phyloP scores from a whole-genome alignment of 805 yeast species.

The Henningerozyma blattae region DNA sequence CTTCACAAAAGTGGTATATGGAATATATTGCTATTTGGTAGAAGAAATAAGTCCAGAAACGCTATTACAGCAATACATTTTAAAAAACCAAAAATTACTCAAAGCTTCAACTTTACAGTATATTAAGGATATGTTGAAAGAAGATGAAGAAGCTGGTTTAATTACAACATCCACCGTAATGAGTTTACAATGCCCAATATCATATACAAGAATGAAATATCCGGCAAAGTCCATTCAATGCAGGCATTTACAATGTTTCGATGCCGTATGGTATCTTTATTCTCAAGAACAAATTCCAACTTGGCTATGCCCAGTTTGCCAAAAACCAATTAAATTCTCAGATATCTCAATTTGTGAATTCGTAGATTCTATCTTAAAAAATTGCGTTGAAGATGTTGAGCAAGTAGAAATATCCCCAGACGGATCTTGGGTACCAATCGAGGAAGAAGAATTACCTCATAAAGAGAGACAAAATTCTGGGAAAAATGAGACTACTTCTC shows the following conservation, averaged over 20 bases:
- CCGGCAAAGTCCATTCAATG: constrained; percentile 69
- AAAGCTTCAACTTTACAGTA: constrained; percentile 37
- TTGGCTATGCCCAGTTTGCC: constrained; percentile 86
- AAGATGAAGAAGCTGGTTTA: constrained; percentile 59
- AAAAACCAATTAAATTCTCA: constrained; percentile 34
- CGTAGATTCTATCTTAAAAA: constrained; percentile 45
- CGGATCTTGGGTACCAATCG: constrained; percentile 55
- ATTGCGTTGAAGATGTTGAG: constrained; percentile 45
- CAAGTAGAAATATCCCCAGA: constrained; percentile 54
- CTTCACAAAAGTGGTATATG: constrained; percentile 37
- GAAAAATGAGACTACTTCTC: background rate
- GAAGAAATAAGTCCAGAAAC: constrained; percentile 32
- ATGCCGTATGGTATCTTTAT: constrained; percentile 58
- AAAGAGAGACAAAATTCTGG: background rate
- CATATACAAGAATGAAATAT: constrained; percentile 52
- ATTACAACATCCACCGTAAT: constrained; percentile 54
- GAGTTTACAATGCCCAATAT: constrained; percentile 68
- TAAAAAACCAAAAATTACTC: constrained; percentile 39
- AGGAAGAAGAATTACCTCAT: constrained; percentile 11
- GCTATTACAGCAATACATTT: constrained; percentile 29
- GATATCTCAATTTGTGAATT: constrained; percentile 69
- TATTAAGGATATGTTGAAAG: constrained; percentile 28
- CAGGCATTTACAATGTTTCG: constrained; percentile 80
- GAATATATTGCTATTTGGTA: constrained; percentile 49
- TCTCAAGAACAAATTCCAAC: constrained; percentile 71